phyloP scores from a whole-genome alignment of 495 filamentous ascomycete species.

The Geopyxis carbonaria region DNA sequence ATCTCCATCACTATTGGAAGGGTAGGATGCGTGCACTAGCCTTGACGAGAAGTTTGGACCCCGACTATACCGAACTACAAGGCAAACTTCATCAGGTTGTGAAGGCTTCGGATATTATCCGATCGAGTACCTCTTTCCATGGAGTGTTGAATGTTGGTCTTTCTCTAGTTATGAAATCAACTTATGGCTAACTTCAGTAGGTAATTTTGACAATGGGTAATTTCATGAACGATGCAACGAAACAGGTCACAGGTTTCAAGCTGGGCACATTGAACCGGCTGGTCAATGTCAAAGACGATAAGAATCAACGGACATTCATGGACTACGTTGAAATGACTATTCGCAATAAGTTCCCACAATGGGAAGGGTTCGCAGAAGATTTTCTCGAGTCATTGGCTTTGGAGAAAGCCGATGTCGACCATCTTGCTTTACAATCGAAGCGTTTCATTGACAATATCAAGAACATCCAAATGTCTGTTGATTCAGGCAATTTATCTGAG shows the following conservation, averaged over 20 bases:
- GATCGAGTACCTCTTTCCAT: constrained; percentile 82
- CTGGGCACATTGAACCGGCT: constrained; percentile 83
- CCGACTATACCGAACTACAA: constrained; percentile 81
- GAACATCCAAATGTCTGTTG: constrained; percentile 79
- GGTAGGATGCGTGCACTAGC: constrained; percentile 79
- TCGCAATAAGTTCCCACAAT: constrained; percentile 86
- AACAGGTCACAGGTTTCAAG: constrained; percentile 96
- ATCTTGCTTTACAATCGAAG: constrained; percentile 73
- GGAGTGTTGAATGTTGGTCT: constrained; percentile 59
- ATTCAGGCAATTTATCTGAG: constrained; percentile 87
- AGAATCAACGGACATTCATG: constrained; percentile 90
- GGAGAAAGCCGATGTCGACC: constrained; percentile 79
- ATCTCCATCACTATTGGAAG: constrained; percentile 98
- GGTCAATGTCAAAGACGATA: constrained; percentile 97
- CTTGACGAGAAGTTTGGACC: constrained; percentile 68
- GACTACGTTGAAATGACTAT: constrained; percentile 97
- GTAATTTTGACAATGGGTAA: constrained; percentile 95
- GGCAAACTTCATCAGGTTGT: constrained; percentile 68
- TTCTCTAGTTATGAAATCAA: constrained; percentile 1
- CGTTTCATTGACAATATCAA: constrained; percentile 88
- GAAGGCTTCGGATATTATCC: constrained; percentile 66
- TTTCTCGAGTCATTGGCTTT: constrained; percentile 60
- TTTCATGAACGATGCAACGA: constrained; percentile 99
- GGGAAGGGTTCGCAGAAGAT: constrained; percentile 75
- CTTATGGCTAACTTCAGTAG: constrained; percentile 8